A percentile compares a stretch with the other conserved stretches of the same genome.
Evolutionary conservation across 1,139 yeast genomes (phyloP).

Genomic region (Hyphopichia wangnamkhiaoensis): DNA sequence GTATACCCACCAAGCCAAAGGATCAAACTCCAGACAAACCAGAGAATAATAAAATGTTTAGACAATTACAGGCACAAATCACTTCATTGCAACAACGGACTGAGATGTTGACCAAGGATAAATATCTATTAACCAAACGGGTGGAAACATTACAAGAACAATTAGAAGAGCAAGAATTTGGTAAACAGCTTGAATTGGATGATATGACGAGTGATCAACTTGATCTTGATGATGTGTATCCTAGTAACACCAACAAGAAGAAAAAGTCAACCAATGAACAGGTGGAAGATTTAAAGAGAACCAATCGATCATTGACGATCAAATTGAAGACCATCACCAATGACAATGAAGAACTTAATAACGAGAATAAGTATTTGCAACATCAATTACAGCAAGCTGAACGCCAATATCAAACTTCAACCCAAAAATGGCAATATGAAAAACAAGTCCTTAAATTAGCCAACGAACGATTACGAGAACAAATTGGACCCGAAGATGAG

Average conservation of each 20-base stretch:
- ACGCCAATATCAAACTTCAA: neutral
- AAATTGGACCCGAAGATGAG: neutral
- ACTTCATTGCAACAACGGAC: constrained; percentile 11
- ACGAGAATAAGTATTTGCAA: constrained; percentile 17
- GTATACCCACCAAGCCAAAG: constrained; percentile 1
- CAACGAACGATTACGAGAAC: neutral
- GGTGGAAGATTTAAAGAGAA: constrained; percentile 5
- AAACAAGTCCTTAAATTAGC: neutral
- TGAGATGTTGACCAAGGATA: constrained; percentile 13
- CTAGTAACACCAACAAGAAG: constrained; percentile 4
- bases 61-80: constrained; percentile 11
- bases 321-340: constrained; percentile 4
- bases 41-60: constrained; percentile 1
- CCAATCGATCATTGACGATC: constrained; percentile 2
- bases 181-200: constrained; percentile 2
- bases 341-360: constrained; percentile 15
- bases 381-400: neutral
- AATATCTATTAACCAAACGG: constrained; percentile 7
- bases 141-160: constrained; percentile 12
- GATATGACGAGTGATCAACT: constrained; percentile 3
- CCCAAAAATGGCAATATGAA: neutral
- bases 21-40: neutral
- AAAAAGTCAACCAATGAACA: constrained; percentile 7
- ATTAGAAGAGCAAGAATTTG: constrained; percentile 10
- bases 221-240: constrained; percentile 2